Evolutionary conservation across 306 rosid species (phyloP).

Genomic region (Dalbergia cochinchinensis): DNA sequence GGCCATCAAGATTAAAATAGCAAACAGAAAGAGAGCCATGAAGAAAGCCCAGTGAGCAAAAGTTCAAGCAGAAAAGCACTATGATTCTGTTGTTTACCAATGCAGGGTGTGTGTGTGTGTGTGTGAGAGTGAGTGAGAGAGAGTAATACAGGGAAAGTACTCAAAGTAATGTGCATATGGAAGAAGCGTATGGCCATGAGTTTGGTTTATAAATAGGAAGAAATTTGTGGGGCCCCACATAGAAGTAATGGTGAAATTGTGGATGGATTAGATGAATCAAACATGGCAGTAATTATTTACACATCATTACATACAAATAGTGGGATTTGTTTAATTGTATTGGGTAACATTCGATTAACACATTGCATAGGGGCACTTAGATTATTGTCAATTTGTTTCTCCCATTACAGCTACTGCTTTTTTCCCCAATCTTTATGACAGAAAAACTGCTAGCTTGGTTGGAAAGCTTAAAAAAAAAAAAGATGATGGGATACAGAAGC

Average conservation of each 20-base stretch:
- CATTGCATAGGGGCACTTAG: slow-evolving; percentile 26
- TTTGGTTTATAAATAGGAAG: slow-evolving; percentile 66
- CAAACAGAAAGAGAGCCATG: slow-evolving; percentile 65
- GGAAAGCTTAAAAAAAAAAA: slow-evolving; percentile 59
- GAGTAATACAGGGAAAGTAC: slow-evolving; percentile 42
- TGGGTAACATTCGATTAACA: slow-evolving; percentile 31
- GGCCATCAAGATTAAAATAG: slow-evolving; percentile 54
- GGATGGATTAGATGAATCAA: slow-evolving; percentile 43
- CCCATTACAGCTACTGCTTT: slow-evolving; percentile 38
- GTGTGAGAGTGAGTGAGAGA: background rate
- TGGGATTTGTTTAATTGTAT: slow-evolving; percentile 12
- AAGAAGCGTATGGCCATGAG: slow-evolving; percentile 56
- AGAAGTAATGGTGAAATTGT: slow-evolving; percentile 46
- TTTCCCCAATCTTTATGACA: slow-evolving; percentile 53
- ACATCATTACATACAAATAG: slow-evolving; percentile 11
- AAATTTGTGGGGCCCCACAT: slow-evolving; percentile 54
- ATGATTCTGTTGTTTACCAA: slow-evolving; percentile 57
- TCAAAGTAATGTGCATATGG: slow-evolving; percentile 38
- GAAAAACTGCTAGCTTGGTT: slow-evolving; percentile 58
- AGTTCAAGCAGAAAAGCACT: slow-evolving; percentile 47
- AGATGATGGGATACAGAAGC: slow-evolving; percentile 58
- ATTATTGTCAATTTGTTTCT: slow-evolving; percentile 19
- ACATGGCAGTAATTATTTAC: slow-evolving; percentile 21
- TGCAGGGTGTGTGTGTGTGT: slow-evolving; percentile 46
- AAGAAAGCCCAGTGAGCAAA: slow-evolving; percentile 30